Conservation (phyloP, 768 basidiomycete species). For the Phylloporus rhodoxanthus region DNA sequence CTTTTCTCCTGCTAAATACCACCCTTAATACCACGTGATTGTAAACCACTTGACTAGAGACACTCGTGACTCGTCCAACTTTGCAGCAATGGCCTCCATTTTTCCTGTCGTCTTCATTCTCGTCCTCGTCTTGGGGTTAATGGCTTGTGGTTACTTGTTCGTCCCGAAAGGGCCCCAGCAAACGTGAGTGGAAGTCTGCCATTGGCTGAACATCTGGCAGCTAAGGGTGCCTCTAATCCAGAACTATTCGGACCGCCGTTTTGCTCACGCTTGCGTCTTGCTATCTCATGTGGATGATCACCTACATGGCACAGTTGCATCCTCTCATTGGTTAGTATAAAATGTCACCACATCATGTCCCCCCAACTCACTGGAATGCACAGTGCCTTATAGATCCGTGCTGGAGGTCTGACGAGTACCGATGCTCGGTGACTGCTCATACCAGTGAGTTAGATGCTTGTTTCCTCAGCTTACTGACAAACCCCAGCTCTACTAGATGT, state of each 20-base stretch:
- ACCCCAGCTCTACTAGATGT: conserved; percentile 16
- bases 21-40: conserved; percentile 10
- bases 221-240: conserved; percentile 29
- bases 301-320: conserved; percentile 92
- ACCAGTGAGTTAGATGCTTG: conserved; percentile 15
- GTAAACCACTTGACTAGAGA: background rate
- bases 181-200: conserved; percentile 51
- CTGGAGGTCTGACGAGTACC: conserved; percentile 14
- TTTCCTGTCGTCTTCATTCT: conserved; percentile 67
- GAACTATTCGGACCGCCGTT: conserved; percentile 75
- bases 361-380: background rate
- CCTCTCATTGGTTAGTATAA: conserved; percentile 76
- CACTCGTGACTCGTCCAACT: background rate
- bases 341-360: background rate
- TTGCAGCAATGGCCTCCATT: conserved; percentile 49
- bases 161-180: conserved; percentile 86
- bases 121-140: conserved; percentile 58
- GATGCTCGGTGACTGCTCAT: conserved; percentile 1
- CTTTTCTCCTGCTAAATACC: conserved; percentile 1
- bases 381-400: conserved; percentile 17
- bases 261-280: conserved; percentile 76
- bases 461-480: conserved; percentile 2
- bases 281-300: conserved; percentile 96
- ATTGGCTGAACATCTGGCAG: background rate
- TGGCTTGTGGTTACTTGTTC: conserved; percentile 58